Conservation (phyloP, 192 early-diverging fungal species). For the Backusella psychrophila region DNA sequence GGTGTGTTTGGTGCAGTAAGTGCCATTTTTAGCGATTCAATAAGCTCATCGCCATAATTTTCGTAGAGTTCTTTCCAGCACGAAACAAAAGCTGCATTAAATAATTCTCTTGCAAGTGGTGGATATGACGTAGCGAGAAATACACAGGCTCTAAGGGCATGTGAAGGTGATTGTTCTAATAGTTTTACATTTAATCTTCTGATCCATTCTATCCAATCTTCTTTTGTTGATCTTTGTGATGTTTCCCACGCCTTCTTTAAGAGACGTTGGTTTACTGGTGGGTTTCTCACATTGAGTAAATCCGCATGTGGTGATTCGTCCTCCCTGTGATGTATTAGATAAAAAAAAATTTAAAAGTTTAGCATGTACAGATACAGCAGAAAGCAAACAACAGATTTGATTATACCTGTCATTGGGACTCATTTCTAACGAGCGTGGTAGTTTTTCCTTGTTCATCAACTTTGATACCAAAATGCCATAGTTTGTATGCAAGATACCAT, state of each 20-base stretch:
- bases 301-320: conserved; percentile 60
- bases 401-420: conserved; percentile 41
- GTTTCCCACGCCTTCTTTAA: conserved; percentile 87
- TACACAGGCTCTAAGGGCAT: conserved; percentile 88
- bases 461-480: conserved; percentile 76
- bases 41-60: conserved; percentile 88
- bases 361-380: background rate
- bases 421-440: conserved; percentile 59
- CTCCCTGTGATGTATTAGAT: conserved; percentile 14
- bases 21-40: conserved; percentile 76
- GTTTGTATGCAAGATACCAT: conserved; percentile 64
- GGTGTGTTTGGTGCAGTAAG: conserved; percentile 79
- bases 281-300: conserved; percentile 56
- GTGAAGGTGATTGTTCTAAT: conserved; percentile 93
- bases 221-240: conserved; percentile 81
- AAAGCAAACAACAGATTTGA: no score
- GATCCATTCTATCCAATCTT: conserved; percentile 98
- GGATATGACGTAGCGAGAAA: conserved; percentile 76
- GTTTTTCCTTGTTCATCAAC: conserved; percentile 70
- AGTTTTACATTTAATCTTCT: conserved; percentile 85
- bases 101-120: conserved; percentile 82
- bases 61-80: conserved; percentile 94
- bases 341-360: background rate
- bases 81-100: conserved; percentile 96
- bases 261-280: conserved; percentile 82